A percentile compares a stretch with the other conserved stretches of the same genome.
Evolutionary conservation across 192 early-diverging fungal genomes (phyloP).

Genomic region (Coemansia sp.): DNA sequence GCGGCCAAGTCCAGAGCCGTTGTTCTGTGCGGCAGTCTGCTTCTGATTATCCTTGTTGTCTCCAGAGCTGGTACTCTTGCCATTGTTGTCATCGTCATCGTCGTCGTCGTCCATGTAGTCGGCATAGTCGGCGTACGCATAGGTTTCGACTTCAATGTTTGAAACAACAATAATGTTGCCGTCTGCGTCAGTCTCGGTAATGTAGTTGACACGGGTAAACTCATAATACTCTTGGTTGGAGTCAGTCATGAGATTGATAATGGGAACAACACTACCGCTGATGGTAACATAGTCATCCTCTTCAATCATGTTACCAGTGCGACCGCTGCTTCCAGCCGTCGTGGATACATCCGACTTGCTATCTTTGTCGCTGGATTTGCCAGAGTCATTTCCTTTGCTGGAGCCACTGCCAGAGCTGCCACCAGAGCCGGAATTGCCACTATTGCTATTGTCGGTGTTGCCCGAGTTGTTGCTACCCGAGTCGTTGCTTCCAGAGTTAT

Average conservation of each 20-base stretch:
- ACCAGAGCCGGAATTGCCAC: not conserved
- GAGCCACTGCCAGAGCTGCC: not conserved
- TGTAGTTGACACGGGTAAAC: slow-evolving; percentile 1
- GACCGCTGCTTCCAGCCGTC: too few species aligned
- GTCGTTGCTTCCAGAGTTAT: not conserved
- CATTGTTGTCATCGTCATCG: not conserved
- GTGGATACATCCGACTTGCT: too few species aligned
- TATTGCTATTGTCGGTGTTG: not conserved
- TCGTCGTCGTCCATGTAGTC: not conserved
- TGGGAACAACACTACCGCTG: not conserved
- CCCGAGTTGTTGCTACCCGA: not conserved
- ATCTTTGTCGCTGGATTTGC: too few species aligned
- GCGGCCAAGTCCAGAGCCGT: slow-evolving; percentile 19
- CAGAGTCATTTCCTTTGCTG: not conserved
- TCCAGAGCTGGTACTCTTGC: not conserved
- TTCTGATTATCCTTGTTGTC: not conserved
- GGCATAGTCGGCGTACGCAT: slow-evolving; percentile 4
- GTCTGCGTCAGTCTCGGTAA: slow-evolving; percentile 1
- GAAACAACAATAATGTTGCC: slow-evolving; percentile 5
- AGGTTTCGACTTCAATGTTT: slow-evolving; percentile 2
- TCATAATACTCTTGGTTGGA: not conserved
- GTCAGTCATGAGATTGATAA: slow-evolving; percentile 2
- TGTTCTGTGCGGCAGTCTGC: not conserved
- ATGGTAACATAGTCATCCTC: slow-evolving; percentile 1
- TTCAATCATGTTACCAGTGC: not conserved